Evolutionary conservation across 352 stramenopile genomes (phyloP), one percentile per base, ranked within the genome.

Genomic region (Blastocystis sp.): DNA sequence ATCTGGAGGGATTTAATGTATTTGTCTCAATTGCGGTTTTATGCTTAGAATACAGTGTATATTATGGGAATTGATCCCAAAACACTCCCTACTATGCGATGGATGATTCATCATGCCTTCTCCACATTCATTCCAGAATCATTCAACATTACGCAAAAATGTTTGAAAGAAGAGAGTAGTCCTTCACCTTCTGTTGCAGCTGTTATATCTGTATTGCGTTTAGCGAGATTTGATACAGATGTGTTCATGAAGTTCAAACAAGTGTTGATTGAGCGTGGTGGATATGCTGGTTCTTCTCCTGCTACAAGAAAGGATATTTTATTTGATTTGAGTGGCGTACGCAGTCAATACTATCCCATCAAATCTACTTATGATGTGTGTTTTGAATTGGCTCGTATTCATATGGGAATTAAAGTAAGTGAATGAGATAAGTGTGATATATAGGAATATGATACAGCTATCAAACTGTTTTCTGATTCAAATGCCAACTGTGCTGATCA

Each of bases 201-300:
- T 6, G 77, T 87, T 12, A 74, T 87, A 32, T 27, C 77, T 9
- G 59, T 87, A 29, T 42, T 87, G 37, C 77, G 83, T 49, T 61
- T 88, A n/a, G 49, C 83, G 0, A 49, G 86, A 21, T 88, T 85
- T 49, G 83, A 88, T 56, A 85, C 83, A 1, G 83, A 88, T 39
- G 75, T 88, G 14, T 88, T 88, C 29, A 69, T 88, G 69, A 73
- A 75, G 57, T 88, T 88, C 43, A 88, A 88, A 43, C 83, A 87
- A 56, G 83, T 88, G 35, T 32, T 88, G 1, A 88, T 88, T 46
- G 83, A 88, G 51, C 37, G 78, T 43, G 78, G 71, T 16, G 71
- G 71, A 27, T 88, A 88, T 59, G 83, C 83, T 0, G 59, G 77
- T 24, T 74, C 77, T 2, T 88, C 83, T 16, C 35, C 59, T 5